phyloP scores from a whole-genome alignment of 306 rosid species.

The Medicago arabica region DNA sequence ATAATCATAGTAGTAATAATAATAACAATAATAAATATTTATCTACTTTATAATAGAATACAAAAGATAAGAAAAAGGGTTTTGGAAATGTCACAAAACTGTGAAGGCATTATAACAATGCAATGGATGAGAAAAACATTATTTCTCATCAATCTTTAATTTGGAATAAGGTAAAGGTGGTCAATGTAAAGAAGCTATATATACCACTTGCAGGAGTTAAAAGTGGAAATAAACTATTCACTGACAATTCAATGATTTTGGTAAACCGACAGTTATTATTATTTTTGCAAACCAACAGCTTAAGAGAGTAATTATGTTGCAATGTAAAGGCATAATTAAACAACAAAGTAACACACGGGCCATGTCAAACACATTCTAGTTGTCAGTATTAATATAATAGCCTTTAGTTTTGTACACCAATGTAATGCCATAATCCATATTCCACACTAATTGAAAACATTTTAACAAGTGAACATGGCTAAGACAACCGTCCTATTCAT shows the following conservation, averaged over 20 bases:
- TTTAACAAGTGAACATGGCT: background rate
- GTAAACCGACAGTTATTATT: background rate
- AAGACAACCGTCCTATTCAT: background rate
- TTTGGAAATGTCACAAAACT: constrained; percentile 8
- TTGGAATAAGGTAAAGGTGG: no score
- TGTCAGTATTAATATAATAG: background rate
- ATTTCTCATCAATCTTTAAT: background rate
- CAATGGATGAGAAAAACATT: background rate
- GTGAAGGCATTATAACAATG: constrained; percentile 8
- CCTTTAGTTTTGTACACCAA: background rate
- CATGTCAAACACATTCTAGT: background rate
- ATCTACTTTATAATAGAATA: constrained; percentile 32
- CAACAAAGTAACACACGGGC: background rate
- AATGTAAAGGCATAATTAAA: background rate
- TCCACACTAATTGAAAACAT: background rate
- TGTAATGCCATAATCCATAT: background rate
- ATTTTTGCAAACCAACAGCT: background rate
- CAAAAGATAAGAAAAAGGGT: constrained; percentile 4
- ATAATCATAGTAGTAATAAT: background rate
- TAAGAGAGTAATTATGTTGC: background rate
- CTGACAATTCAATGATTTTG: background rate
- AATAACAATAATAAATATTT: background rate
- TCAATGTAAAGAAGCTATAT: no score
- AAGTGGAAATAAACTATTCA: background rate
- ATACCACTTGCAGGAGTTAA: background rate